phyloP scores from a whole-genome alignment of 2,329 filamentous ascomycete genomes.

The Monosporascus sp. region DNA sequence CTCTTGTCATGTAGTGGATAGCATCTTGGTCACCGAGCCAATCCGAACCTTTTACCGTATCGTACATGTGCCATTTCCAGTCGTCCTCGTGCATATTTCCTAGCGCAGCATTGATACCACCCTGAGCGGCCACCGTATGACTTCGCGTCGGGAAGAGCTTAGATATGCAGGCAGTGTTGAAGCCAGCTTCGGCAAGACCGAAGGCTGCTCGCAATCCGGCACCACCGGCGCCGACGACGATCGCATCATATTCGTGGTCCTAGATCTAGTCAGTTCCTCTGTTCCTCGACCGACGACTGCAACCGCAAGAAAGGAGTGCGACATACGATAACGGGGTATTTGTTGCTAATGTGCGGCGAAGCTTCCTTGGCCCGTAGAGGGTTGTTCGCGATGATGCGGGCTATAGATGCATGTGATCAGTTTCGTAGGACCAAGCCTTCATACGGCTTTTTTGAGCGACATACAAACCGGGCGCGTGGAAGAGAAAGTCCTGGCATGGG shows the following conservation, averaged over 20 bases:
- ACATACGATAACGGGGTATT: conserved; percentile 91
- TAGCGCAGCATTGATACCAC: conserved; percentile 82
- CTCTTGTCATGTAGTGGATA: conserved; percentile 97
- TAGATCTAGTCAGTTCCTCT: conserved; percentile 30
- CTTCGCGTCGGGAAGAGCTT: conserved; percentile 83
- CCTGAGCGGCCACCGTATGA: conserved; percentile 77
- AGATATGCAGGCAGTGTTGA: conserved; percentile 83
- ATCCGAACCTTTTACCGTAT: conserved; percentile 95
- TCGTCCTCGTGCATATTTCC: conserved; percentile 98
- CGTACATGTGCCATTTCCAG: conserved; percentile 99
- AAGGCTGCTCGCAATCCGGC: conserved; percentile 78
- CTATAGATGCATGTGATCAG: conserved; percentile 35
- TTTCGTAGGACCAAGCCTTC: background rate
- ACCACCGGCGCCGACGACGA: conserved; percentile 84
- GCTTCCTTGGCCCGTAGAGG: conserved; percentile 92
- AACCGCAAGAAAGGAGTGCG: conserved; percentile 3
- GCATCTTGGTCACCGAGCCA: conserved; percentile 97
- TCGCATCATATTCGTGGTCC: conserved; percentile 98
- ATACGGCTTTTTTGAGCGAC: conserved; percentile 16
- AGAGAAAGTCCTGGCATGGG: conserved; percentile 74
- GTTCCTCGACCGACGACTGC: conserved; percentile 6
- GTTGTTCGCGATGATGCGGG: conserved; percentile 78
- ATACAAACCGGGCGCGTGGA: conserved; percentile 75
- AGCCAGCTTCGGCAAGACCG: conserved; percentile 80
- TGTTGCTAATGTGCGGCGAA: conserved; percentile 75